Base-by-base conservation (phyloP, 2,329 filamentous ascomycete species). In the Aspergillus clavatus region DNA sequence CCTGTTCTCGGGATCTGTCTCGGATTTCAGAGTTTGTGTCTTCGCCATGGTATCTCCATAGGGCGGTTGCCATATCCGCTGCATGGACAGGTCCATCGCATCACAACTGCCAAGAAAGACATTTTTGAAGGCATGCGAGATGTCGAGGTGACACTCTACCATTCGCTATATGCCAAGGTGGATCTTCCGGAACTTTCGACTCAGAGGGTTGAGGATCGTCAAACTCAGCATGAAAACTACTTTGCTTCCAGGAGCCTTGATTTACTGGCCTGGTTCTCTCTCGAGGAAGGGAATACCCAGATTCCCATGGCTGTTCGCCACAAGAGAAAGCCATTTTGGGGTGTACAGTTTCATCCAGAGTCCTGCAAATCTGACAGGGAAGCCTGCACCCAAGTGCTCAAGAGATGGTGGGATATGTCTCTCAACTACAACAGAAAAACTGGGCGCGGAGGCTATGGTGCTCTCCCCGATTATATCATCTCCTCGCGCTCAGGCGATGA, bases 1-100 rank as follows among this genome's bases (percentile, higher is more conserved):
- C 93, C 93, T 0, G 83, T 94, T 0, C 73, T 98, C 26, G 93
- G 90, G 0, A 87, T 96, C 35, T 95, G 90, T 56, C 77, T 95
- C 0, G 90, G 90, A 0, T 94, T 95, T 52, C 90, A 96, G 68
- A 90, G 86, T 56, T 71, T 95, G 36, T 83, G 84, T 38, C 72
- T 81, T 38, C 78, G 79, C 7, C 83, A 84, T 55, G 87, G 87
- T 1, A 83, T 82, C 1, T 66, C 69, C 6, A 80, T 95, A 14
- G 73, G 80, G 42, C 78, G 81, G 50, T 70, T 95, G 46, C 70
- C 72, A n/a, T 77, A 84, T 45, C 89, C 89, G 0, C 73, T 89
- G 55, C 90, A 96, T 68, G 90, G 90, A 1, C 86, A 94, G 70
- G 81, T 94, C 16, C 80, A 84, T 45, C 67, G 72, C 7, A 80